A percentile compares a stretch with the other conserved stretches of the same genome.
Conservation (phyloP, 768 basidiomycete species). For the Xerocomus brunneocitrinus region DNA sequence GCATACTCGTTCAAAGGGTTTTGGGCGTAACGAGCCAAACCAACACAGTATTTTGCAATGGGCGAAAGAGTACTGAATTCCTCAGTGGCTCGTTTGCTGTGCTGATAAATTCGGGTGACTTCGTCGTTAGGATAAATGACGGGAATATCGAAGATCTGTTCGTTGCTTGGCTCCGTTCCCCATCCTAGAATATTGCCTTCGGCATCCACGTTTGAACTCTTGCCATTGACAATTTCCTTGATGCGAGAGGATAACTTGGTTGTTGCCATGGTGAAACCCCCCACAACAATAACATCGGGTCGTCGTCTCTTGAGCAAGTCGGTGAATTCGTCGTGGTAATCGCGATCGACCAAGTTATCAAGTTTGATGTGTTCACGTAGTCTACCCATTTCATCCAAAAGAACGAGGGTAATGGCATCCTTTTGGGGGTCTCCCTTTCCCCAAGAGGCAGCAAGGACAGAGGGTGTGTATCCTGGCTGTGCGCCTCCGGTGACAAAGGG, state of each 20-base stretch:
- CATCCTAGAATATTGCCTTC: slow-evolving; percentile 19
- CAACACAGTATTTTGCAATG: slow-evolving; percentile 88
- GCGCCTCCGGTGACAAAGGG: slow-evolving; percentile 63
- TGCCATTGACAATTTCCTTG: slow-evolving; percentile 48
- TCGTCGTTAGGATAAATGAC: slow-evolving; percentile 87
- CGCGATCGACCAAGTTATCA: slow-evolving; percentile 76
- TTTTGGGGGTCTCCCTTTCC: slow-evolving; percentile 92
- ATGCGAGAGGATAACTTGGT: slow-evolving; percentile 61
- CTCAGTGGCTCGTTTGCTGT: slow-evolving; percentile 76
- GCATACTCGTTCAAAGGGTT: slow-evolving; percentile 94
- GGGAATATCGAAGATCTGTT: slow-evolving; percentile 54
- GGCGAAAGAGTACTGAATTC: slow-evolving; percentile 78
- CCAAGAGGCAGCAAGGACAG: slow-evolving; percentile 89
- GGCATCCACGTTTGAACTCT: slow-evolving; percentile 21
- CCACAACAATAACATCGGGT: slow-evolving; percentile 85
- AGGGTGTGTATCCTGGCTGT: slow-evolving; percentile 64
- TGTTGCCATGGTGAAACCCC: slow-evolving; percentile 84
- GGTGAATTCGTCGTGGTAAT: slow-evolving; percentile 66
- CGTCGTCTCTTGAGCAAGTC: slow-evolving; percentile 78
- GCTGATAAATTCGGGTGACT: slow-evolving; percentile 90
- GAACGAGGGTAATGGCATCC: slow-evolving; percentile 82
- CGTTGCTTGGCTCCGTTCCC: slow-evolving; percentile 32
- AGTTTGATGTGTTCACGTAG: slow-evolving; percentile 87
- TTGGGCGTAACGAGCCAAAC: slow-evolving; percentile 88
- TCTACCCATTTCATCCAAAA: slow-evolving; percentile 83